phyloP scores from a whole-genome alignment of 768 basidiomycete species.

The Clitopilus passeckerianus region DNA sequence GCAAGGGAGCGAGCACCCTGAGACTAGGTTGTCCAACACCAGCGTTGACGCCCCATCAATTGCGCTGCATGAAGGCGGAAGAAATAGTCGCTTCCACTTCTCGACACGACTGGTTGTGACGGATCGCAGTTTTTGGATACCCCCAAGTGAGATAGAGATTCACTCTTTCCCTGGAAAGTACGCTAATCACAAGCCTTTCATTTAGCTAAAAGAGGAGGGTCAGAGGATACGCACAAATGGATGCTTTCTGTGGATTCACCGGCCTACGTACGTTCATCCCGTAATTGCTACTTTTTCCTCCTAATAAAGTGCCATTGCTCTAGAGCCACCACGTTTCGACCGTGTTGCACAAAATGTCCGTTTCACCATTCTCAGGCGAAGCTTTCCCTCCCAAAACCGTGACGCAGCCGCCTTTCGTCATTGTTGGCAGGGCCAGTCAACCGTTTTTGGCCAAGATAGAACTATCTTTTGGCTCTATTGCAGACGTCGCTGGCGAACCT shows the following conservation, averaged over 20 bases:
- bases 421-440: slow-evolving; percentile 33
- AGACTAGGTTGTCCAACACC: background rate
- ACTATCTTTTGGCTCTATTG: slow-evolving; percentile 35
- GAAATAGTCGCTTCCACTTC: slow-evolving; percentile 41
- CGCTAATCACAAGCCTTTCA: background rate
- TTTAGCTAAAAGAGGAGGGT: slow-evolving; percentile 23
- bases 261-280: slow-evolving; percentile 37
- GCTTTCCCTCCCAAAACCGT: slow-evolving; percentile 10
- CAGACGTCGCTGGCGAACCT: slow-evolving; percentile 10
- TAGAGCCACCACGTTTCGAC: slow-evolving; percentile 42
- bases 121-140: slow-evolving; percentile 44
- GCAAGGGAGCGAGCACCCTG: background rate
- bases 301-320: background rate
- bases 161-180: background rate
- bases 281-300: too few relatives aligned
- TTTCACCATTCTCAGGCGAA: slow-evolving; percentile 21
- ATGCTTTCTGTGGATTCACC: slow-evolving; percentile 50
- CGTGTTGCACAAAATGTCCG: slow-evolving; percentile 32
- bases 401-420: slow-evolving; percentile 36
- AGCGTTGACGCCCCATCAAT: background rate
- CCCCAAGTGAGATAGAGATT: slow-evolving; percentile 26
- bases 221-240: slow-evolving; percentile 44
- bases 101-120: slow-evolving; percentile 39
- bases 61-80: background rate
- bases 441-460: slow-evolving; percentile 46